phyloP scores from a whole-genome alignment of 2,329 filamentous ascomycete species.

The Fusarium guadeloupense region DNA sequence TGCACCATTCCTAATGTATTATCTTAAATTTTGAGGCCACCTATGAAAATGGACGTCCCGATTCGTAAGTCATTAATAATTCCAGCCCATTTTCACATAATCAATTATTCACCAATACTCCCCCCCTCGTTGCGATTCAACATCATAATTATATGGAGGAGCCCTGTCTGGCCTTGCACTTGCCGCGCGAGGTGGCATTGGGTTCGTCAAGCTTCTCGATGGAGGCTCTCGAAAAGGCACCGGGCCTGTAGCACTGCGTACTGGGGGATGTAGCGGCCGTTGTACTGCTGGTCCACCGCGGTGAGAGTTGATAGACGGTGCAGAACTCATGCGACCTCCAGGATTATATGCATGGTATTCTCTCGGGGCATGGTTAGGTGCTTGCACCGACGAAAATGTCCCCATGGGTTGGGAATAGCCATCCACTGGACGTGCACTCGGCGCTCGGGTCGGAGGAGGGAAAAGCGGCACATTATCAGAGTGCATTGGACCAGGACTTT shows the following conservation, averaged over 20 bases:
- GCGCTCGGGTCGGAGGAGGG: conserved; percentile 47
- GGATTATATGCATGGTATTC: conserved; percentile 46
- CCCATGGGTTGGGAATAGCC: conserved; percentile 40
- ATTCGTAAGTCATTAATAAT: conserved; percentile 31
- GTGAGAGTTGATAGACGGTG: conserved; percentile 44
- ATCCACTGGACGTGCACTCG: conserved; percentile 46
- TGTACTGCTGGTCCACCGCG: conserved; percentile 32
- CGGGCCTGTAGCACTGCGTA: conserved; percentile 54
- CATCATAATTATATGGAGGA: conserved; percentile 48
- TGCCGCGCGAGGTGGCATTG: conserved; percentile 46
- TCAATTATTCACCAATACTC: conserved; percentile 40
- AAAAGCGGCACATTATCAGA: conserved; percentile 45
- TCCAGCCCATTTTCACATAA: neutral
- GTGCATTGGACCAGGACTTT: conserved; percentile 46
- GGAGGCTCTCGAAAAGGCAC: conserved; percentile 49
- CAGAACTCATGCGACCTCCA: conserved; percentile 47
- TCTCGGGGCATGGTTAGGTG: conserved; percentile 12
- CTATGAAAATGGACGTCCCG: neutral
- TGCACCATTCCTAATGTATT: conserved; percentile 1
- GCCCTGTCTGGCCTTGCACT: conserved; percentile 35
- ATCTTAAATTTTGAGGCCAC: conserved; percentile 2
- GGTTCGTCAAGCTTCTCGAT: conserved; percentile 58
- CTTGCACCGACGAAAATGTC: conserved; percentile 5
- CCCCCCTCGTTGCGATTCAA: conserved; percentile 48
- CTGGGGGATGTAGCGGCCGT: conserved; percentile 40